Evolutionary conservation across 345 rosid genomes (phyloP).

Genomic region (Syzygium oleosum): DNA sequence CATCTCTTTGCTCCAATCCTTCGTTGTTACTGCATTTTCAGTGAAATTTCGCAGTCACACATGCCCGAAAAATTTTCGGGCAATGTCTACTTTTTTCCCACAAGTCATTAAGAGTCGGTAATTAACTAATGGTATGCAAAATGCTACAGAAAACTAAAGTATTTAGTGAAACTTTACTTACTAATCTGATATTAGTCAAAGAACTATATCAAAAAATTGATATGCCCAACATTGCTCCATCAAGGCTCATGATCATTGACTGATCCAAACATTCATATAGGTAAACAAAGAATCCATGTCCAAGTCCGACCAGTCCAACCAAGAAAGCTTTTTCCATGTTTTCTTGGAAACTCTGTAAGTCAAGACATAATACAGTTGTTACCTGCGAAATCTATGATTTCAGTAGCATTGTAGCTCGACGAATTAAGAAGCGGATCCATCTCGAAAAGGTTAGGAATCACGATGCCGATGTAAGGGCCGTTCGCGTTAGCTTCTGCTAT

Average conservation of each 20-base stretch:
- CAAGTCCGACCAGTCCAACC: neutral
- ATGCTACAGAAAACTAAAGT: neutral
- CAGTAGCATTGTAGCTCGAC: accelerated
- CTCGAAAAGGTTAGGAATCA: neutral
- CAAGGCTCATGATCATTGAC: neutral
- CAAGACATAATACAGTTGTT: neutral
- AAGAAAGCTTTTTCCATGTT: neutral
- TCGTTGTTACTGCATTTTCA: neutral
- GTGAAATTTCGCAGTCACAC: neutral
- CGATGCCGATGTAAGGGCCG: neutral
- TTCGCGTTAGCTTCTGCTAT: neutral
- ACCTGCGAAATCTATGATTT: neutral
- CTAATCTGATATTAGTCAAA: neutral
- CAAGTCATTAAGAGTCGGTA: neutral
- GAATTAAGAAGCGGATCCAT: neutral
- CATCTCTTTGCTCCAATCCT: neutral
- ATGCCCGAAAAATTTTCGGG: neutral
- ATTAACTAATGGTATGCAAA: neutral
- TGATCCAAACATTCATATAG: neutral
- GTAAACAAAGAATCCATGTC: neutral
- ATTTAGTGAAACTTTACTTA: neutral
- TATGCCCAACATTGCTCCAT: neutral
- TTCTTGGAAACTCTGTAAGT: neutral
- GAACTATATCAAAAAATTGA: neutral
- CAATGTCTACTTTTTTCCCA: neutral